A percentile compares a stretch with the other conserved stretches of the same genome.
These are phyloP conservation scores for Vachellia pachyceras DNA, from an alignment of 306 rosid species.

Conservation along the genomic window DNA sequence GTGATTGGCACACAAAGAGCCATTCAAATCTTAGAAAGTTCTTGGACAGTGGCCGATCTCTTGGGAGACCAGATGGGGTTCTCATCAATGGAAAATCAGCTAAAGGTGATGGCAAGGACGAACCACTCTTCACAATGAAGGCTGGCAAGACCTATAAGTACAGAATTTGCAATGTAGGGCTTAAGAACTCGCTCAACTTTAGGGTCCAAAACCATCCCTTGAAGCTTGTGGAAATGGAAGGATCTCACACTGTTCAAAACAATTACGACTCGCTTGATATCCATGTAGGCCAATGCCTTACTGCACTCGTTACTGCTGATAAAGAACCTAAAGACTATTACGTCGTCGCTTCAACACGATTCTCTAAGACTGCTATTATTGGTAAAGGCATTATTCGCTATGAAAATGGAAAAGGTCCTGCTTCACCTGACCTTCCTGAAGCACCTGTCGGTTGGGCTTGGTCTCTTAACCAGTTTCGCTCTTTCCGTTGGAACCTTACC, in stretches of 20 bases:
- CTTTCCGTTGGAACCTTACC: conserved; percentile 88
- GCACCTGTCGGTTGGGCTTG: conserved; percentile 89
- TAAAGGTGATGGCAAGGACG: conserved; percentile 61
- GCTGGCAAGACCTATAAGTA: conserved; percentile 78
- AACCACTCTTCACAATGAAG: conserved; percentile 79
- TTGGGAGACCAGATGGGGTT: conserved; percentile 69
- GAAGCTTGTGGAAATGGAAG: conserved; percentile 83
- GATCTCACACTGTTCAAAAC: conserved; percentile 82
- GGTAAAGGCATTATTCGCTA: conserved; percentile 67
- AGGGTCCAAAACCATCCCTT: conserved; percentile 73
- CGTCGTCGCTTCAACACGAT: conserved; percentile 76
- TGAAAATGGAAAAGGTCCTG: conserved; percentile 57
- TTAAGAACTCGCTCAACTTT: conserved; percentile 70
- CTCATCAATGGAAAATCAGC: conserved; percentile 70
- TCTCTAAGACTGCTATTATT: conserved; percentile 48
- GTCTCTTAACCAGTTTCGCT: conserved; percentile 85
- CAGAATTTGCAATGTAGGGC: conserved; percentile 80
- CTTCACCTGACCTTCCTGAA: conserved; percentile 54
- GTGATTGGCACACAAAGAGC: conserved; percentile 86
- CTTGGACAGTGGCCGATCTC: conserved; percentile 63
- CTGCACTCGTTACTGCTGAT: conserved; percentile 72
- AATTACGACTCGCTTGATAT: conserved; percentile 72
- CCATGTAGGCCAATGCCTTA: conserved; percentile 73
- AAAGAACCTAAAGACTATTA: conserved; percentile 71
- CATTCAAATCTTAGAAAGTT: conserved; percentile 51